phyloP scores from a whole-genome alignment of 352 stramenopile genomes.

The Blastocystis sp. region DNA sequence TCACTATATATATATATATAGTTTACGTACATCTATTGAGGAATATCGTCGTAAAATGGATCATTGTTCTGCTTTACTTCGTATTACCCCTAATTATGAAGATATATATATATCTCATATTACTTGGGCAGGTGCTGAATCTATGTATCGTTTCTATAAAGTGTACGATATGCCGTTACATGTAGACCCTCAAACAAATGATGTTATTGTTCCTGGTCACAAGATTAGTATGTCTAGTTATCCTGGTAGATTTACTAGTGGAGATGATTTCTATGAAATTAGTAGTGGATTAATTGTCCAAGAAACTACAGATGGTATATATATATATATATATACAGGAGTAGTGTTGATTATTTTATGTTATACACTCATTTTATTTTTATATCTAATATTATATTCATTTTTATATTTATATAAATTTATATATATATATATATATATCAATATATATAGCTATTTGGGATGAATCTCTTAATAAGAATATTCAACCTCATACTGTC shows the following conservation, averaged over 20 bases:
- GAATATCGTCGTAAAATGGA: no score
- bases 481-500: conserved; percentile 47
- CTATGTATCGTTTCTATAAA: conserved; percentile 56
- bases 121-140: conserved; percentile 50
- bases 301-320: conserved; percentile 51
- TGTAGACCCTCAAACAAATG: background rate
- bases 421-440: no score
- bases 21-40: no score
- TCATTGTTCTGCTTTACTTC: conserved; percentile 50
- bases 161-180: conserved; percentile 48
- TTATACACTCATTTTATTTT: no score
- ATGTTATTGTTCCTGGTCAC: conserved; percentile 41
- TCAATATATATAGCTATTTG: conserved; percentile 51
- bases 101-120: conserved; percentile 52
- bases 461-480: conserved; percentile 46
- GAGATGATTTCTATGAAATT: conserved; percentile 55
- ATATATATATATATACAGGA: no score
- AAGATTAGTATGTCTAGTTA: conserved; percentile 49
- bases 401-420: no score
- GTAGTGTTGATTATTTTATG: no score
- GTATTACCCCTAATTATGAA: conserved; percentile 47
- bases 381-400: no score
- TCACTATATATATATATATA: no score
- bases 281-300: conserved; percentile 47
- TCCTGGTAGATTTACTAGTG: conserved; percentile 50